A percentile compares a stretch with the other conserved stretches of the same genome.
Evolutionary conservation across 2,329 filamentous ascomycete genomes (phyloP).

Genomic region (Fusarium sp.): DNA sequence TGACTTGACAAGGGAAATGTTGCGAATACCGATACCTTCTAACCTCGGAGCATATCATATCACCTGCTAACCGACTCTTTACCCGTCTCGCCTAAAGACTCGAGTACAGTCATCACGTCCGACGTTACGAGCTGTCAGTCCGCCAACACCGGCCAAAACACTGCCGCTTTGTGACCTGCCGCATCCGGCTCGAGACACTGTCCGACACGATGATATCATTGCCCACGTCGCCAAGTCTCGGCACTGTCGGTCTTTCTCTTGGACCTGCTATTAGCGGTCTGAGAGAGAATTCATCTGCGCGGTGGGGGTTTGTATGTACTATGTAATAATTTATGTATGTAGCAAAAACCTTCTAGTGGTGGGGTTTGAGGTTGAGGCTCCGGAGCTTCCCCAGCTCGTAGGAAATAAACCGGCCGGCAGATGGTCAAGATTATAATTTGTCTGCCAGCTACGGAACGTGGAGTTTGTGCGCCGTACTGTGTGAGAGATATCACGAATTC

Average conservation of each 20-base stretch:
- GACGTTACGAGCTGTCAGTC: conserved; percentile 25
- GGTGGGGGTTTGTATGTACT: neutral
- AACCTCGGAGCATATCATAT: conserved; percentile 6
- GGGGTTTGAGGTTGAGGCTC: conserved; percentile 30
- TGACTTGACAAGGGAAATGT: conserved; percentile 1
- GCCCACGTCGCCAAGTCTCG: conserved; percentile 13
- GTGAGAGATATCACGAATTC: conserved; percentile 1
- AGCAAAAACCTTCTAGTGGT: conserved; percentile 10
- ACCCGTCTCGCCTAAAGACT: conserved; percentile 3
- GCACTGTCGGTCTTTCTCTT: neutral
- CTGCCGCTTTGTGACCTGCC: conserved; percentile 20
- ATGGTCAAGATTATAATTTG: neutral
- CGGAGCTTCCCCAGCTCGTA: conserved; percentile 29
- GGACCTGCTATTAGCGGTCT: conserved; percentile 2
- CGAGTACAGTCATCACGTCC: neutral
- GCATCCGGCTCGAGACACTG: conserved; percentile 19
- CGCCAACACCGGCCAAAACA: conserved; percentile 20
- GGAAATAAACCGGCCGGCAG: conserved; percentile 28
- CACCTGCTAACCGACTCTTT: conserved; percentile 5
- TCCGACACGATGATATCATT: conserved; percentile 20
- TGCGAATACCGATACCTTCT: neutral
- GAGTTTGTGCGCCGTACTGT: neutral
- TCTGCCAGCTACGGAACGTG: conserved; percentile 1
- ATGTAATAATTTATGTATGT: too few species aligned
- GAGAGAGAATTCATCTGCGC: neutral